Base-by-base conservation (phyloP, 257 asterid species). In the Primulina huaijiensis region DNA sequence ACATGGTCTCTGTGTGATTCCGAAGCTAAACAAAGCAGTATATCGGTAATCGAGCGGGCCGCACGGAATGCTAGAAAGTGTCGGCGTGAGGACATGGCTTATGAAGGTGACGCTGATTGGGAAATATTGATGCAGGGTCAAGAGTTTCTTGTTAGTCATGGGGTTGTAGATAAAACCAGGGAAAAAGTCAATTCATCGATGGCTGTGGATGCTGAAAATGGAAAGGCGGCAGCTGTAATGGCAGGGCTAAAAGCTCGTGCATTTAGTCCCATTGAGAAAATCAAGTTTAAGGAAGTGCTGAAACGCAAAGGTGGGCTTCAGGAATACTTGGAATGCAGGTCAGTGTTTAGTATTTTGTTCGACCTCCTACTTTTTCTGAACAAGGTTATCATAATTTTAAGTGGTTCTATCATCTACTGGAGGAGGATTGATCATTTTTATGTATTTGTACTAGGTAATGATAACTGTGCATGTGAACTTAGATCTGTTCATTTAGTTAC, bases 31-130 rank as follows among this genome's bases (percentile, higher is more conserved):
- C 89, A 83, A 65, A 75, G 50, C 55, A 76, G 75, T 55, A 53
- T 71, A 70, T 79, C 82, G 61, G 81, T 79, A 65, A 82, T 83
- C 74, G 96, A 84, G 81, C 90, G 99, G 69, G 87, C 79, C 74
- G 80, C 72, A 34, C 89, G 99, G 64, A 87, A 78, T 78, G 65
- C 84, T 62, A 94, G 77, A 77, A 94, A 84, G 76, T 92, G 88
- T 19, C 85, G 95, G 85, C 92, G 89, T 60, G 88, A 87, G 52
- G 99, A 94, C 84, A 94, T 94, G 99, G 90, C 99, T 40, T 94
- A 94, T 71, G 99, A 91, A 83, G 99, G 98, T 46, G 99, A 94
- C 84, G 83, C 84, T 71, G 99, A 86, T 78, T 94, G 99, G 99
- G 97, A 88, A 12, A 77, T 84, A 73, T 76, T 91, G 77, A 82